A percentile compares a stretch with the other conserved stretches of the same genome.
These are phyloP conservation scores for Solanum hybrid DNA, from an alignment of 305 asterid species.

Conservation along the genomic window DNA sequence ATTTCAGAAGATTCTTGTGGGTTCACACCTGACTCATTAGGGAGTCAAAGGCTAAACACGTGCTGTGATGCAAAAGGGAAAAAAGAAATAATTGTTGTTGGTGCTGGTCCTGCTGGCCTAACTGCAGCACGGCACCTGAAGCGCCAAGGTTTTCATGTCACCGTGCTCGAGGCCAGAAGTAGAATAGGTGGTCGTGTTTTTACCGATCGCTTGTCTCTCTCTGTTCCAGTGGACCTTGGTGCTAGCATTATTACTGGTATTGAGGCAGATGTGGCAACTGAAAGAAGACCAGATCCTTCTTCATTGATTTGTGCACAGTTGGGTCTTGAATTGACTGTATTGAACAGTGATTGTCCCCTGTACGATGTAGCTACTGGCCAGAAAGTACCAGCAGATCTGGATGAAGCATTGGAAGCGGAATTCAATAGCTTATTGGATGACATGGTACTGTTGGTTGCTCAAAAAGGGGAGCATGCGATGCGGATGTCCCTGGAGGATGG, in stretches of 20 bases:
- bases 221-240: slow-evolving; percentile 99
- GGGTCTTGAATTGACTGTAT: slow-evolving; percentile 89
- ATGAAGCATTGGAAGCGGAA: slow-evolving; percentile 88
- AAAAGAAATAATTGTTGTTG: slow-evolving; percentile 65
- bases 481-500: slow-evolving; percentile 97
- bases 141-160: slow-evolving; percentile 88
- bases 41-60: slow-evolving; percentile 14
- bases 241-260: slow-evolving; percentile 99
- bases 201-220: slow-evolving; percentile 79
- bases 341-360: slow-evolving; percentile 95
- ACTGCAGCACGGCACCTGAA: slow-evolving; percentile 97
- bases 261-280: slow-evolving; percentile 96
- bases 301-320: slow-evolving; percentile 90
- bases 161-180: slow-evolving; percentile 88
- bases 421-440: slow-evolving; percentile 91
- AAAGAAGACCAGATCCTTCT: slow-evolving; percentile 98
- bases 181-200: slow-evolving; percentile 97
- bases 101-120: slow-evolving; percentile 99
- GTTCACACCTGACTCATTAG: slow-evolving; percentile 18
- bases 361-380: slow-evolving; percentile 78
- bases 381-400: slow-evolving; percentile 84
- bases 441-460: slow-evolving; percentile 79
- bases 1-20: slow-evolving; percentile 22
- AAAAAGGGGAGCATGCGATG: slow-evolving; percentile 77
- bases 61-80: slow-evolving; percentile 31